Evolutionary conservation across 2,329 filamentous ascomycete species (phyloP), one percentile per base, ranked within the genome.

Genomic region (Exophiala calicioides): DNA sequence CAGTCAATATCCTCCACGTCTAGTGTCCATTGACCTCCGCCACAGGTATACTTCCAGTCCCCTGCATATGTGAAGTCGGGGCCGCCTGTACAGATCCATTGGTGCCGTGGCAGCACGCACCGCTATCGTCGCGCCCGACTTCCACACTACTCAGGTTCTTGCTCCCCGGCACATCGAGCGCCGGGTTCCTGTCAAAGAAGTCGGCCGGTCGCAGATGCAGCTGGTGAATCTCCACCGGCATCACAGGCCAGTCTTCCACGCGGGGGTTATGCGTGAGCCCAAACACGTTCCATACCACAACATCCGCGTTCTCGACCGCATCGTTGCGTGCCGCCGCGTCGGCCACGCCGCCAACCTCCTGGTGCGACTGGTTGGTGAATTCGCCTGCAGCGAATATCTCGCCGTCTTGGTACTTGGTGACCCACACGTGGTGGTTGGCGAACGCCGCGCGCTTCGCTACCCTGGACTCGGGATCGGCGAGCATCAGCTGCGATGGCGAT

Each of bases 111-210:
- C 50, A 52, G 32, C 50, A 52, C 20, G 46, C 34, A 13, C 40
- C 45, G 37, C 49, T 49, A n/a, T 35, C 18, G 5, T 30, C 44
- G 15, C 50, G 37, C 18, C 47, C 59, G 31, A 58, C 52, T 20
- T 55, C 45, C 13, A 62, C 59, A 36, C 58, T 60, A 19, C 49
- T 49, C 16, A 37, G 35, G 31, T 68, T 68, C 56, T 64, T 65
- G 32, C 55, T 62, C 7, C 66, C 68, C 2, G 75, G 75, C 13
- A 79, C 74, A 61, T 79, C 75, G 34, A 78, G 66, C 3, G 72
- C 70, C 0, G 76, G 76, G 38, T 79, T 79, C 15, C 61, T 65
- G 3, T 66, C 68, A 52, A 79, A 79, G 65, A 79, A 79, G 55
- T 79, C 75, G 9, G 70, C 66, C 0, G 76, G 76, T 23, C 71